Evolutionary conservation across 2,329 filamentous ascomycete species (phyloP), one percentile per base, ranked within the genome.

Genomic region (Pleoardoris graminearum): DNA sequence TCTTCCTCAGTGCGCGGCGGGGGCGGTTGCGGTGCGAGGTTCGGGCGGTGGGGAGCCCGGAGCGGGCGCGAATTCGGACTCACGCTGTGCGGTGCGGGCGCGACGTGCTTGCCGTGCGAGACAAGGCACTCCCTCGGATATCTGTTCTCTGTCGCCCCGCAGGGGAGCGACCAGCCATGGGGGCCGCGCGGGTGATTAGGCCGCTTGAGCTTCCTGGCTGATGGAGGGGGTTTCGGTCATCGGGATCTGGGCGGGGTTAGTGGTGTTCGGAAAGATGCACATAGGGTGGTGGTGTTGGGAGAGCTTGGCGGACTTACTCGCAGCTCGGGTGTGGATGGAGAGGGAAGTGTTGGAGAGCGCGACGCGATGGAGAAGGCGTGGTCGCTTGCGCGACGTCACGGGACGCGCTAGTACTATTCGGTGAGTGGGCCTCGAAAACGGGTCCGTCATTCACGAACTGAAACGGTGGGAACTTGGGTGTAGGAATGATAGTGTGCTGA

Each of bases 101-200:
- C 4, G 39, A 11, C 17, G 35, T 53, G 58, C 41, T 39, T 50
- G 47, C 1, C 50, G 48, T 54, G 53, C 7, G 42, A 47, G 49
- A 49, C 33, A 51, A 37, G 38, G 35, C 58, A 58, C 56, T 58
- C 60, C 58, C 60, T 63, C 42, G 32, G 60, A 54, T 63, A 58
- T 61, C 60, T 41, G 55, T 63, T 63, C 51, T 54, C 48, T 30
- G 46, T 37, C 41, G 17, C 53, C 42, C 30, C 22, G 30, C 25
- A 10, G 6, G 19, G 21, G 14, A 21, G 19, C 21, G 38, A 12
- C 44, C 50, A 47, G 47, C 25, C 51, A 54, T 42, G 7, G 51
- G 43, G 16, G 27, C 39, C 42, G n/a, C 51, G 51, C 41, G 49
- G 36, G 47, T 53, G 47, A 54, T 61, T 57, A 57, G 54, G 43